Conservation (phyloP, 1,139 yeast species). For the Suhomyces kunorum region DNA sequence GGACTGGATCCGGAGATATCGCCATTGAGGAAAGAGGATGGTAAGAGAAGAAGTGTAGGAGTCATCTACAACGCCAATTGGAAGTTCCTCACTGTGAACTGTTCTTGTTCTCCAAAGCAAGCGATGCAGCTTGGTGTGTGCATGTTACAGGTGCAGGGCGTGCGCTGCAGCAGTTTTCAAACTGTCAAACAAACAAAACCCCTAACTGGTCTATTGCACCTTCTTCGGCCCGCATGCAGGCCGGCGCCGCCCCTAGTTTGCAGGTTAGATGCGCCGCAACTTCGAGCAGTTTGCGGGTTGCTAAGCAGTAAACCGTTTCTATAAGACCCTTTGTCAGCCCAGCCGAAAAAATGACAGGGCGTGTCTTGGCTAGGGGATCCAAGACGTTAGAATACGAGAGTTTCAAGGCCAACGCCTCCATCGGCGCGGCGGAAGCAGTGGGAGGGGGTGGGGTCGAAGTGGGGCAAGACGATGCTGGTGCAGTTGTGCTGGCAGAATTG, state of each 20-base stretch:
- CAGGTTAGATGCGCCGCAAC: constrained; percentile 2
- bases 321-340: constrained; percentile 4
- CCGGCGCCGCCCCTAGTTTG: background rate
- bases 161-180: too few relatives aligned
- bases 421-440: background rate
- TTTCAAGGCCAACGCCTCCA: background rate
- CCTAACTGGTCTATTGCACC: too few relatives aligned
- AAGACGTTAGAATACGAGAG: constrained; percentile 2
- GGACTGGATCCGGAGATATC: background rate
- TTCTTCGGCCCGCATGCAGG: background rate
- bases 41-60: too few relatives aligned
- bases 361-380: constrained; percentile 1
- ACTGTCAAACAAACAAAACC: too few relatives aligned
- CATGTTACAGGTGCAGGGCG: too few relatives aligned
- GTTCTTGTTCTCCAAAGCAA: too few relatives aligned
- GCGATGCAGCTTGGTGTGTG: too few relatives aligned
- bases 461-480: background rate
- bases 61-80: too few relatives aligned
- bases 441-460: background rate
- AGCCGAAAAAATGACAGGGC: constrained; percentile 6
- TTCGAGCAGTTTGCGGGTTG: constrained; percentile 6
- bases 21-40: too few relatives aligned
- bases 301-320: constrained; percentile 6
- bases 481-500: background rate
- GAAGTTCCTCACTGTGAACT: too few relatives aligned